phyloP scores from a whole-genome alignment of 768 basidiomycete species.

The Kwoniella mangroviensis region DNA sequence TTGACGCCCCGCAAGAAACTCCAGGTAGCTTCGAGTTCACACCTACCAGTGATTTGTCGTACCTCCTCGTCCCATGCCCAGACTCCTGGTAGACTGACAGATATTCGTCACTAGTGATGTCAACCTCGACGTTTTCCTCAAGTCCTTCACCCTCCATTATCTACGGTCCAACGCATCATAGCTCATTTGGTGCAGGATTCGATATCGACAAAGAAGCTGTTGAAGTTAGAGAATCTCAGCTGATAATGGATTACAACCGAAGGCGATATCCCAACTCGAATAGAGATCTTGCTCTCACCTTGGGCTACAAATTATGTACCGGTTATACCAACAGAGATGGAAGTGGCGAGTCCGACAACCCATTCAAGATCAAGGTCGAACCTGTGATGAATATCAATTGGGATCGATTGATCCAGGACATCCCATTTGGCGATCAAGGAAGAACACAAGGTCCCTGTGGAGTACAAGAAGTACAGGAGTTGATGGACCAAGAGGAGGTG shows the following conservation, averaged over 20 bases:
- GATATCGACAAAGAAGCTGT: not conserved
- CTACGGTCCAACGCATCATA: not conserved
- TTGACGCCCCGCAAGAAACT: not conserved
- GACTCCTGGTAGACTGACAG: not conserved
- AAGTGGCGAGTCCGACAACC: not conserved
- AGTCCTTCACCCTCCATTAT: not conserved
- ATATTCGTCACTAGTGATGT: not conserved
- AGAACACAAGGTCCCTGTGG: too few species aligned
- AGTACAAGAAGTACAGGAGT: not conserved
- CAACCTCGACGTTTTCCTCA: too few species aligned
- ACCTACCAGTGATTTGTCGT: not conserved
- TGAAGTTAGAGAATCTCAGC: not conserved
- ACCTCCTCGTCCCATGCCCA: not conserved
- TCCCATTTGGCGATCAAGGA: not conserved
- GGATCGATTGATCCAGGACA: not conserved
- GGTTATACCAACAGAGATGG: not conserved
- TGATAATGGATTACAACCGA: not conserved
- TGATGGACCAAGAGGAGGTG: not conserved
- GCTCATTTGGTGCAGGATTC: not conserved
- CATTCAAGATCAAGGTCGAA: not conserved
- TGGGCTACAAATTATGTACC: not conserved
- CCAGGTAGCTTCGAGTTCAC: not conserved
- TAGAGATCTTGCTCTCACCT: not conserved
- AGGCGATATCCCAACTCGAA: not conserved
- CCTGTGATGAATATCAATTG: not conserved